phyloP scores from a whole-genome alignment of 257 asterid species.

The Petunia axillaris region DNA sequence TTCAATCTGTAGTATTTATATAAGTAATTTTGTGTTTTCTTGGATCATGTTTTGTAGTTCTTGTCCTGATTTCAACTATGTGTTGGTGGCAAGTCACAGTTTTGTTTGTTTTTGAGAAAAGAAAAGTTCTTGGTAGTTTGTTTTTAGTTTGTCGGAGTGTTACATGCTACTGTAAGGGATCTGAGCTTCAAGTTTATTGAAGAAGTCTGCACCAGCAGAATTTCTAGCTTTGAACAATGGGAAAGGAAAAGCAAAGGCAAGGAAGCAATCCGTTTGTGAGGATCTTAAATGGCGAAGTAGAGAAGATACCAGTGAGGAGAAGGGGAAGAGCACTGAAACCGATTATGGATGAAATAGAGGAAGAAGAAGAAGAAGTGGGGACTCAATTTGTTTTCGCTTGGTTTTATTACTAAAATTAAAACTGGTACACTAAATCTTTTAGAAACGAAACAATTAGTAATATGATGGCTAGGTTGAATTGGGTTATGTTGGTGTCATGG shows the following conservation, averaged over 20 bases:
- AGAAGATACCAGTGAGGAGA: conserved; percentile 58
- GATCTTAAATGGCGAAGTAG: conserved; percentile 69
- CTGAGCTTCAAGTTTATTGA: too few species aligned
- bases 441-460: too few species aligned
- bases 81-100: too few species aligned
- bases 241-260: conserved; percentile 47
- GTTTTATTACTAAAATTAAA: too few species aligned
- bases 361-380: conserved; percentile 56
- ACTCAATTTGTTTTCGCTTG: conserved; percentile 11
- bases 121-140: not conserved
- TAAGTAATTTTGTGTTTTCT: too few species aligned
- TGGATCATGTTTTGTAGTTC: too few species aligned
- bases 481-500: too few species aligned
- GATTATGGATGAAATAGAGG: conserved; percentile 51
- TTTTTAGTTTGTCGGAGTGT: not conserved
- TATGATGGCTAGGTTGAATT: too few species aligned
- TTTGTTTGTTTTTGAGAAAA: not conserved
- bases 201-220: not conserved
- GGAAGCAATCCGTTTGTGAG: conserved; percentile 40
- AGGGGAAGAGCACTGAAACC: conserved; percentile 77
- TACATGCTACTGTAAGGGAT: not conserved
- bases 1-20: too few species aligned
- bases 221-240: conserved; percentile 50
- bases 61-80: too few species aligned
- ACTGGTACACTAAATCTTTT: too few species aligned